These are phyloP conservation scores for apple (Malus domestica) DNA, from an alignment of 306 rosid species.

Conservation along the genomic window DNA sequence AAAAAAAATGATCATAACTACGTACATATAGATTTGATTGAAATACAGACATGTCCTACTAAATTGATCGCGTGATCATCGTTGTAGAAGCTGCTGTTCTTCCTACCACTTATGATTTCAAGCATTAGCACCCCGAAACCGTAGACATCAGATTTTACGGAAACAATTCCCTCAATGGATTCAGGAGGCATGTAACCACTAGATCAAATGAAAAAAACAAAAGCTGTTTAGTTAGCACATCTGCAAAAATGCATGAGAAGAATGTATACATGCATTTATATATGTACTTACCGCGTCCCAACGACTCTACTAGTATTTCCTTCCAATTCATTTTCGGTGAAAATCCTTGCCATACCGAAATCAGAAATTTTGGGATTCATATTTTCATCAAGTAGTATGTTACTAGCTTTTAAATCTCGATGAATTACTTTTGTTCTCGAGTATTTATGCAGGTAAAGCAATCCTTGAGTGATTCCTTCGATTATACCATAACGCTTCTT, in stretches of 20 bases:
- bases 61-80: neutral
- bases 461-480: constrained; percentile 13
- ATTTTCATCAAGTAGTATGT: constrained; percentile 8
- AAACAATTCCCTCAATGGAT: constrained; percentile 21
- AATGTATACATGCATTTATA: neutral
- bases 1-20: neutral
- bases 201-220: neutral
- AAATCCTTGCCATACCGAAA: neutral
- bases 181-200: constrained; percentile 21
- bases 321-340: constrained; percentile 2
- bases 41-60: constrained; percentile 18
- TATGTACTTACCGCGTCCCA: constrained; percentile 13
- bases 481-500: neutral
- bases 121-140: constrained; percentile 20
- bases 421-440: constrained; percentile 2
- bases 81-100: constrained; percentile 15
- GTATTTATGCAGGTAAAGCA: constrained; percentile 11
- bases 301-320: neutral
- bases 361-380: constrained; percentile 12
- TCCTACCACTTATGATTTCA: constrained; percentile 19
- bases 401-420: constrained; percentile 9
- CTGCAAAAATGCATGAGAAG: neutral
- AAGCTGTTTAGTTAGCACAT: neutral
- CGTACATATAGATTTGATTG: neutral
- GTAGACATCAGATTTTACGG: constrained; percentile 10